These are phyloP conservation scores for Penicillium fuscoglaucum DNA, from an alignment of 2,329 filamentous ascomycete species.

Conservation along the genomic window DNA sequence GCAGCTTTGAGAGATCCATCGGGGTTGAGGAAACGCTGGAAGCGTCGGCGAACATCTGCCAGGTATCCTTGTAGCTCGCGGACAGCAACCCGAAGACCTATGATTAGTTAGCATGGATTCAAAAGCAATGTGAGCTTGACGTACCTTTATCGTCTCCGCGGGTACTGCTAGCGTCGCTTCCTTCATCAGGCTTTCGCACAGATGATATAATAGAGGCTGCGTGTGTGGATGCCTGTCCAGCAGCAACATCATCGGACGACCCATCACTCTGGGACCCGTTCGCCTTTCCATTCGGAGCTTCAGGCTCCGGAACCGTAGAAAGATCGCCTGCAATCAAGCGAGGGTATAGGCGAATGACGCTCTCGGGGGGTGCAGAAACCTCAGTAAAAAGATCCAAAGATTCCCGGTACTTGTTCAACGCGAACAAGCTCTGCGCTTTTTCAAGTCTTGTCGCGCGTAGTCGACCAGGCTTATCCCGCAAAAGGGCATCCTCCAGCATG, in stretches of 20 bases:
- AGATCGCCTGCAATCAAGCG: conserved; percentile 78
- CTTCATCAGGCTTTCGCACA: conserved; percentile 40
- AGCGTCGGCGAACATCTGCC: conserved; percentile 72
- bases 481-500: conserved; percentile 88
- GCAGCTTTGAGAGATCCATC: conserved; percentile 53
- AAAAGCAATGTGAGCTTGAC: not conserved
- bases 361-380: conserved; percentile 83
- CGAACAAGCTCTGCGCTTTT: conserved; percentile 85
- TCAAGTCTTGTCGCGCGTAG: conserved; percentile 85
- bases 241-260: conserved; percentile 28
- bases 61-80: conserved; percentile 83
- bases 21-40: conserved; percentile 61
- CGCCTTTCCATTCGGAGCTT: conserved; percentile 38
- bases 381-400: conserved; percentile 90
- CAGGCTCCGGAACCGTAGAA: conserved; percentile 58
- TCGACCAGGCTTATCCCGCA: conserved; percentile 77
- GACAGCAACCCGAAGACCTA: conserved; percentile 77
- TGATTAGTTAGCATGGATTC: not conserved
- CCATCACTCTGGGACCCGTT: conserved; percentile 34
- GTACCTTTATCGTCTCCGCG: conserved; percentile 35
- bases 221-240: conserved; percentile 31
- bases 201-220: conserved; percentile 43
- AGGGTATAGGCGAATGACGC: conserved; percentile 83
- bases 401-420: conserved; percentile 76
- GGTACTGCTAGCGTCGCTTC: conserved; percentile 43